Conservation (phyloP, 805 yeast species). For the Metschnikowia vanudenii region DNA sequence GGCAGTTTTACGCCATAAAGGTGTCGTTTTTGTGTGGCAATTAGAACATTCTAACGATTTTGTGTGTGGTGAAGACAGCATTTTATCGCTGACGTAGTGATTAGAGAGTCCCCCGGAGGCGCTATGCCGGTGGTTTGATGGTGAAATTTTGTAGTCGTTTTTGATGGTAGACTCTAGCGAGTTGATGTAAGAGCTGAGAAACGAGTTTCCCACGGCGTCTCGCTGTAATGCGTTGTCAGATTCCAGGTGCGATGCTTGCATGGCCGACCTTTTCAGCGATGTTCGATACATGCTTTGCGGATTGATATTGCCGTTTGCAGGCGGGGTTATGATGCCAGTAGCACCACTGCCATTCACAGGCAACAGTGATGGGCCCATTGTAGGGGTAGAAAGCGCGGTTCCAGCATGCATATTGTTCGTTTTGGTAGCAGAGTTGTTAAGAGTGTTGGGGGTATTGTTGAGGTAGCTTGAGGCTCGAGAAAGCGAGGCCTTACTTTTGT, state of each 20-base stretch:
- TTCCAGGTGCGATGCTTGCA: background rate
- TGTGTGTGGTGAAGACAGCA: conserved; percentile 12
- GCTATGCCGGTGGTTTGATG: conserved; percentile 9
- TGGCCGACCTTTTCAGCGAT: background rate
- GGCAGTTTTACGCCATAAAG: conserved; percentile 44
- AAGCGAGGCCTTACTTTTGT: background rate
- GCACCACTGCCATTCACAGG: background rate
- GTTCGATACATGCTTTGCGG: background rate
- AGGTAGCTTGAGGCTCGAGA: background rate
- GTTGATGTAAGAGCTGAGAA: conserved; percentile 38
- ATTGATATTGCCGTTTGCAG: background rate
- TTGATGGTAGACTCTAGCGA: conserved; percentile 38
- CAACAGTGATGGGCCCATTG: background rate
- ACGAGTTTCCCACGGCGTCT: conserved; percentile 19
- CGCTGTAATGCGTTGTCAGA: background rate
- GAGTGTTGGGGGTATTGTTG: too few relatives aligned
- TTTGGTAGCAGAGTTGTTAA: too few relatives aligned
- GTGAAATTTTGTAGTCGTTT: conserved; percentile 22
- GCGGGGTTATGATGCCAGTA: background rate
- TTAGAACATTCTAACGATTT: conserved; percentile 38
- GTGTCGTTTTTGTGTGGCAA: conserved; percentile 45
- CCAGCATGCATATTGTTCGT: too few relatives aligned
- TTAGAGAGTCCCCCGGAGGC: conserved; percentile 9
- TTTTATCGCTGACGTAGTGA: conserved; percentile 12
- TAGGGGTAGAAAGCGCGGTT: background rate